Percentiles rank a stretch among this genome's conserved stretches.
These are phyloP conservation scores for Apocynum venetum DNA, from an alignment of 257 asterid genomes.

Conservation along the genomic window DNA sequence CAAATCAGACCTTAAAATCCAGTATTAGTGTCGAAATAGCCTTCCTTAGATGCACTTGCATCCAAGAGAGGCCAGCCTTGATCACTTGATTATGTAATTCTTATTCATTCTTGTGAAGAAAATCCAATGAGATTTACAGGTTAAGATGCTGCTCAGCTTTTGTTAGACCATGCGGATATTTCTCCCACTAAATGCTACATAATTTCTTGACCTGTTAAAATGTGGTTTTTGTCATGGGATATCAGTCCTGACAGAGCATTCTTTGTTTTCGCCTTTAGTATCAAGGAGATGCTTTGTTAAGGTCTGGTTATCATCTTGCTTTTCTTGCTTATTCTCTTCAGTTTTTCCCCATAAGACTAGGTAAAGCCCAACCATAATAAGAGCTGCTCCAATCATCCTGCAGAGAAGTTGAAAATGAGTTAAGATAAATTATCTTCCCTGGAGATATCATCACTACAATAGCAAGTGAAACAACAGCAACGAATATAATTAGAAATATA, in stretches of 20 bases:
- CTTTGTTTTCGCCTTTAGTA: conserved; percentile 31
- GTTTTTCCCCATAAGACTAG: conserved; percentile 81
- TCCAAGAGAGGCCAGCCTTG: conserved; percentile 11
- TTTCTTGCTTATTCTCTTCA: conserved; percentile 47
- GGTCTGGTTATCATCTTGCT: conserved; percentile 36
- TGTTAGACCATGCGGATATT: conserved; percentile 21
- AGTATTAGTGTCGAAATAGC: background rate
- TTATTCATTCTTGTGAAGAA: conserved; percentile 13
- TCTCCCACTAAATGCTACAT: conserved; percentile 10
- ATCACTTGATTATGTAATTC: conserved; percentile 12
- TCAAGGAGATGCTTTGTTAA: conserved; percentile 58
- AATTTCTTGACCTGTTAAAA: background rate
- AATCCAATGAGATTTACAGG: conserved; percentile 28
- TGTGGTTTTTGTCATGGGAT: conserved; percentile 29
- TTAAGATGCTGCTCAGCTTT: conserved; percentile 20
- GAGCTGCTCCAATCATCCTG: conserved; percentile 74
- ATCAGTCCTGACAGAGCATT: conserved; percentile 32
- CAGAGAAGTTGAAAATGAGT: conserved; percentile 19
- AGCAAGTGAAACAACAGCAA: background rate
- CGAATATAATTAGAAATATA: background rate
- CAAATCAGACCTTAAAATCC: conserved; percentile 5
- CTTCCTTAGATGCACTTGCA: background rate
- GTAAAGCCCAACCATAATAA: conserved; percentile 66
- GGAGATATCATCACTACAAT: background rate
- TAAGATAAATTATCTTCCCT: background rate